Conservation (phyloP, 768 basidiomycete genomes). For the Trametes cubensis region DNA sequence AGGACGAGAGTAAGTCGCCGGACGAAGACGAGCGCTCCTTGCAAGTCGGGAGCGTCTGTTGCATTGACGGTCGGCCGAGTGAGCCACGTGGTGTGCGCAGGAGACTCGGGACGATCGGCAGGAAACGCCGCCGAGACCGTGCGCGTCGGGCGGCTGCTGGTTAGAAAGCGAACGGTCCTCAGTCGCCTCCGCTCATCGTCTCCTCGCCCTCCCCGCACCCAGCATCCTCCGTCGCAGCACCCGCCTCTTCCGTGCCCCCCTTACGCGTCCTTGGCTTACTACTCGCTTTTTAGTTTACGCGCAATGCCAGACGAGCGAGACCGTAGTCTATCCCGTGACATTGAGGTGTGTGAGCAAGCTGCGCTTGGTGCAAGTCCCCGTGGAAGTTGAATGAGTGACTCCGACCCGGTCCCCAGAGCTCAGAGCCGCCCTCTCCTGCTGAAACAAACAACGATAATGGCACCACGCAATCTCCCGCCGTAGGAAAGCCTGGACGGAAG, state of each 20-base stretch:
- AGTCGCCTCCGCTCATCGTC: not conserved
- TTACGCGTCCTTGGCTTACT: slow-evolving; percentile 30
- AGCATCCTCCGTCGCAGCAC: not conserved
- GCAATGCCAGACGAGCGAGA: slow-evolving; percentile 56
- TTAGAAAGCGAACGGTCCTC: slow-evolving; percentile 23
- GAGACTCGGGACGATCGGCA: slow-evolving; percentile 18
- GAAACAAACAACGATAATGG: slow-evolving; percentile 26
- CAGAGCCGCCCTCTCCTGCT: slow-evolving; percentile 62
- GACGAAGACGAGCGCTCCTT: slow-evolving; percentile 17
- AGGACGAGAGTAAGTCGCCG: not conserved
- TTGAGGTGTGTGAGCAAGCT: slow-evolving; percentile 47
- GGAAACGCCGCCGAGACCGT: slow-evolving; percentile 15
- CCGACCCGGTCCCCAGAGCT: slow-evolving; percentile 48
- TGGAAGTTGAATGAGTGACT: slow-evolving; percentile 4
- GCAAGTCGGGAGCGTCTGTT: slow-evolving; percentile 3
- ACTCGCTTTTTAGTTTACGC: not conserved
- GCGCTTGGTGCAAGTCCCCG: not conserved
- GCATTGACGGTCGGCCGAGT: slow-evolving; percentile 2
- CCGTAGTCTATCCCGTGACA: slow-evolving; percentile 66
- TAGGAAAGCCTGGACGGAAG: slow-evolving; percentile 74
- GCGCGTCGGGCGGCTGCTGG: slow-evolving; percentile 21
- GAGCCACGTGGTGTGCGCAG: slow-evolving; percentile 11
- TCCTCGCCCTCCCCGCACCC: not conserved
- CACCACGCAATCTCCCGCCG: slow-evolving; percentile 17
- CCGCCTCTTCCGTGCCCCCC: not conserved